Evolutionary conservation across 2,329 filamentous ascomycete genomes (phyloP), one percentile per base, ranked within the genome.

Genomic region (Monosporascus sp.): DNA sequence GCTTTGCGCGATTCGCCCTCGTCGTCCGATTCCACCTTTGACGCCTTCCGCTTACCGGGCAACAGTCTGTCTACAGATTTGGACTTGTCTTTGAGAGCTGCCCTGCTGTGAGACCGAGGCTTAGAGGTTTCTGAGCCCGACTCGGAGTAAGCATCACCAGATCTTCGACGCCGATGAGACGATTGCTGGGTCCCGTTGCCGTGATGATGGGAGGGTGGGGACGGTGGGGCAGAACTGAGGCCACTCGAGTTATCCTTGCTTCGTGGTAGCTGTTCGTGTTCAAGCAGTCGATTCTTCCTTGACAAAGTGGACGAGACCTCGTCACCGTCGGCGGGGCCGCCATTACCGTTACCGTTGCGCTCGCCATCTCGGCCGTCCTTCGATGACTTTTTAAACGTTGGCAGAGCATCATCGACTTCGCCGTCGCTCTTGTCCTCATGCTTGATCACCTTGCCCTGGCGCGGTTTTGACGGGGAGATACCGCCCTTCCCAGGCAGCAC

Each of bases 401-500:
- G 61, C 34, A 63, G 53, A 9, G 72, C 56, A 50, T 65, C 61
- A n/a, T 70, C 73, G 50, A 71, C 75, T 56, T 84, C 82, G 52
- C 77, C 76, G 53, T 84, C 83, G 61, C 78, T 82, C 63, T 76
- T 80, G 64, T 85, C 82, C 65, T 87, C 85, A 59, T 86, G 82
- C 66, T 85, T 86, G 63, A 81, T 79, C 47, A 82, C 74, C 69
- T 86, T 86, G 55, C 82, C 75, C 69, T 86, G 86, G 55, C 82
- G 79, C 54, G 76, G 75, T 68, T 86, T 86, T 55, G 82, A 81
- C 1, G 83, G 83, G 24, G 83, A 86, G 62, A 83, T 74, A 40
- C 82, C 82, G 65, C 86, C 81, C 64, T 86, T 87, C 27, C 82
- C 83, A 11, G 83, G 79, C 36, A 88, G 69, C 37, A 89, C 85